Conservation (phyloP, 2,329 filamentous ascomycete species). For the Penicillium sp. region DNA sequence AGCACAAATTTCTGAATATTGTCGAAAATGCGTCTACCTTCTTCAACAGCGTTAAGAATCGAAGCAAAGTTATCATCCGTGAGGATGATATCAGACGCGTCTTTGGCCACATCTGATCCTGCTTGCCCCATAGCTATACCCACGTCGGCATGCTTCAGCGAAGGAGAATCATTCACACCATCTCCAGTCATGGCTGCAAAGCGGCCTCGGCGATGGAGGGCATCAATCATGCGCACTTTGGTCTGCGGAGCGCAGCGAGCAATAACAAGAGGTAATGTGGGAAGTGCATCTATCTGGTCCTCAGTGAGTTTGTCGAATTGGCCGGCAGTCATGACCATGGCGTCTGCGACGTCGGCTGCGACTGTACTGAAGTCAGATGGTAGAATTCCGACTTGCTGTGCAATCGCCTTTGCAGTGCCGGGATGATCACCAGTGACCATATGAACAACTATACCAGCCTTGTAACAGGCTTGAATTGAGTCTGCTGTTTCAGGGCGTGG, state of each 20-base stretch:
- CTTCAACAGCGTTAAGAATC: constrained; percentile 75
- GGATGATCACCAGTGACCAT: constrained; percentile 81
- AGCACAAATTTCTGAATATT: constrained; percentile 84
- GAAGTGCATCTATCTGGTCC: constrained; percentile 62
- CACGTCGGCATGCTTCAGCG: constrained; percentile 73
- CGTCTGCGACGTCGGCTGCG: constrained; percentile 57
- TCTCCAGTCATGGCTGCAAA: constrained; percentile 86
- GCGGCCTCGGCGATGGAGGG: constrained; percentile 51
- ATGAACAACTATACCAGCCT: constrained; percentile 70
- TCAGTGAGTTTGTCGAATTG: constrained; percentile 75
- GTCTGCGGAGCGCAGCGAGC: constrained; percentile 55
- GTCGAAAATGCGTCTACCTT: constrained; percentile 78
- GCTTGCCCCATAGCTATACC: constrained; percentile 78
- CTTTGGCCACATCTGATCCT: constrained; percentile 76
- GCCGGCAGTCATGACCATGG: constrained; percentile 68
- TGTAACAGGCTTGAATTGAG: constrained; percentile 65
- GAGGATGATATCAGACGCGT: constrained; percentile 60
- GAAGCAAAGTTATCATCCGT: constrained; percentile 82
- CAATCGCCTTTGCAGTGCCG: constrained; percentile 72
- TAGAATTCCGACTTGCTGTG: constrained; percentile 72
- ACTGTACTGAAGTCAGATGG: constrained; percentile 57
- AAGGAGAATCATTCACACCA: constrained; percentile 80
- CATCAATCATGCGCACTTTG: constrained; percentile 81
- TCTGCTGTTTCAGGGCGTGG: constrained; percentile 72
- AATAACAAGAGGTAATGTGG: constrained; percentile 54